Conservation (phyloP, 768 basidiomycete species). For the Mycena albidolilacea region DNA sequence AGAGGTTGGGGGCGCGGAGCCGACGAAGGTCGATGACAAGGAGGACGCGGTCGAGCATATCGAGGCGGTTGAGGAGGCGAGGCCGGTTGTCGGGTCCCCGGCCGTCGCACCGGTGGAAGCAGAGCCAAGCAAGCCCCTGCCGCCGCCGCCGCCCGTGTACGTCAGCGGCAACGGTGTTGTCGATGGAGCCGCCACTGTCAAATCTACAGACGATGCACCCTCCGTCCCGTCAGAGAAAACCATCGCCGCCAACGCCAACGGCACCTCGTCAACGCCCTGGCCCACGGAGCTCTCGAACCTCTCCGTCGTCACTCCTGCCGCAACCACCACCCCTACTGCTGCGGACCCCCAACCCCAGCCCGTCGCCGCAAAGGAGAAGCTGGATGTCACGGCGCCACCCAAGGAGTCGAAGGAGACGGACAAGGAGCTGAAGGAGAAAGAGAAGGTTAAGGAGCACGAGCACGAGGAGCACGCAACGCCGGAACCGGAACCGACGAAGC, state of each 20-base stretch:
- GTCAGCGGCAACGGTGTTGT: conserved; percentile 27
- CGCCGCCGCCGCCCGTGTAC: not conserved
- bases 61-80: conserved; percentile 62
- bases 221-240: conserved; percentile 60
- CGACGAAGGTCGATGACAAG: conserved; percentile 59
- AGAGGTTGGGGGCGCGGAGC: conserved; percentile 36
- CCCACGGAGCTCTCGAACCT: not conserved
- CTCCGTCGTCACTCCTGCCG: not conserved
- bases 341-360: conserved; percentile 69
- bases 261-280: not conserved
- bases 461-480: too few species aligned
- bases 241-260: conserved; percentile 56
- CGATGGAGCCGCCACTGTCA: not conserved
- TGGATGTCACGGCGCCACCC: conserved; percentile 32
- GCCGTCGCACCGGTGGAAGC: conserved; percentile 47
- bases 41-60: conserved; percentile 59
- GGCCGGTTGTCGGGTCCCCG: conserved; percentile 77
- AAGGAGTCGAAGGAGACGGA: conserved; percentile 39
- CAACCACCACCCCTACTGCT: not conserved
- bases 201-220: not conserved
- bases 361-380: conserved; percentile 68
- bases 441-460: not conserved
- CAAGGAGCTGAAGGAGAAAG: conserved; percentile 67
- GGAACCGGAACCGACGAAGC: conserved; percentile 36
- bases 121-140: not conserved